Percentiles rank a stretch among this genome's conserved stretches.
Conservation (phyloP, 768 basidiomycete genomes). For the Leccinum uliginosum region DNA sequence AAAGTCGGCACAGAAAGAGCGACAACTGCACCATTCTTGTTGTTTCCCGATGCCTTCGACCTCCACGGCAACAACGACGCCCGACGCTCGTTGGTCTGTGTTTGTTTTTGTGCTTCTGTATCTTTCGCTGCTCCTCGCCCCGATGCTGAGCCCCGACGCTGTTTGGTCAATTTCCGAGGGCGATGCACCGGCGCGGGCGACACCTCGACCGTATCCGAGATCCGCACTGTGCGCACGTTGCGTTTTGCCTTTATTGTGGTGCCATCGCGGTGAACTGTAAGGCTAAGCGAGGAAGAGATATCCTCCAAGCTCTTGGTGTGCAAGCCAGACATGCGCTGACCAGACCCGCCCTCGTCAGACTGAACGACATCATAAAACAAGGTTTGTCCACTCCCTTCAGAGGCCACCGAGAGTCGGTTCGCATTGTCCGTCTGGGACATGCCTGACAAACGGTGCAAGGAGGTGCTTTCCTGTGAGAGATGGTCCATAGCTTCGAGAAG, state of each 20-base stretch:
- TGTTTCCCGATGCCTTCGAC: slow-evolving; percentile 9
- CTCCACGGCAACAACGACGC: slow-evolving; percentile 22
- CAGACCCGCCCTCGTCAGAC: neutral
- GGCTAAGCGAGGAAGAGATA: slow-evolving; percentile 16
- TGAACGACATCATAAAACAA: slow-evolving; percentile 24
- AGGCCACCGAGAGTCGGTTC: slow-evolving; percentile 22
- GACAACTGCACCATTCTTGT: neutral
- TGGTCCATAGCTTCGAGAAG: slow-evolving; percentile 27
- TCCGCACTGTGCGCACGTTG: slow-evolving; percentile 23
- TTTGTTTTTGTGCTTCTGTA: neutral
- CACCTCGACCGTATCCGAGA: slow-evolving; percentile 23
- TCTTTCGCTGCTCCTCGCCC: neutral
- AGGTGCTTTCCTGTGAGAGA: slow-evolving; percentile 17
- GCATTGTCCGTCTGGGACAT: slow-evolving; percentile 3
- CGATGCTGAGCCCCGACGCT: neutral
- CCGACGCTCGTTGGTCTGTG: slow-evolving; percentile 11
- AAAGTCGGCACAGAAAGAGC: neutral
- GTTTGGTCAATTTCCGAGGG: slow-evolving; percentile 24
- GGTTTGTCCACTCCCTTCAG: slow-evolving; percentile 25
- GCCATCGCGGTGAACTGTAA: slow-evolving; percentile 3
- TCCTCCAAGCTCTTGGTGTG: slow-evolving; percentile 25
- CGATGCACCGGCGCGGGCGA: slow-evolving; percentile 10
- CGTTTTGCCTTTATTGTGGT: slow-evolving; percentile 1
- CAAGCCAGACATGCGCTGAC: neutral
- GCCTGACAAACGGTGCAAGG: slow-evolving; percentile 1